These are phyloP conservation scores for Bertia moriformis DNA, from an alignment of 2,329 filamentous ascomycete genomes.

Conservation along the genomic window DNA sequence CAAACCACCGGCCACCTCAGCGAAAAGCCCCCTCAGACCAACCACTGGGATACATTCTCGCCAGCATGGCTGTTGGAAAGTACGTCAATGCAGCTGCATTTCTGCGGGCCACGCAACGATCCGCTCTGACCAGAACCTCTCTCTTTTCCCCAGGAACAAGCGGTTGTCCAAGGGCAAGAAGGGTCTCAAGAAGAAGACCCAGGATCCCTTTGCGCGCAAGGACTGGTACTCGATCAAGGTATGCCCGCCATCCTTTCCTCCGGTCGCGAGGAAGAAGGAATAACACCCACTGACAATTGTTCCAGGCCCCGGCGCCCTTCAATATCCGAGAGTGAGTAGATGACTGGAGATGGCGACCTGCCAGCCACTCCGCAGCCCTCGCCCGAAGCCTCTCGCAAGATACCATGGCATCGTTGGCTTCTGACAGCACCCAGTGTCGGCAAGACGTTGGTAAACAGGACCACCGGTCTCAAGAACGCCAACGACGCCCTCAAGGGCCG, in stretches of 20 bases:
- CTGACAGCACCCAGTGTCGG: slow-evolving; percentile 95
- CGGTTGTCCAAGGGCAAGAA: slow-evolving; percentile 99
- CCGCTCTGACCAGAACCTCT: slow-evolving; percentile 6
- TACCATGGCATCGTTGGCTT: too few species aligned
- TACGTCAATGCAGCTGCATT: slow-evolving; percentile 17
- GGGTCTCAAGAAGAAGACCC: slow-evolving; percentile 98
- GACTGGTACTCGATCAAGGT: slow-evolving; percentile 98
- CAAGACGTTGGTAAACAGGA: slow-evolving; percentile 98
- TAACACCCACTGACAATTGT: slow-evolving; percentile 8
- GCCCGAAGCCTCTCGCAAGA: slow-evolving; percentile 5
- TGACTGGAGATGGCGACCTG: too few species aligned
- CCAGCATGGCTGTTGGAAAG: slow-evolving; percentile 42
- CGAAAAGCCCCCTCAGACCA: too few species aligned
- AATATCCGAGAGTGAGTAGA: slow-evolving; percentile 91
- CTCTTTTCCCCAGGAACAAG: slow-evolving; percentile 64
- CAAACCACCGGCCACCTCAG: too few species aligned
- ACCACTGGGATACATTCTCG: too few species aligned
- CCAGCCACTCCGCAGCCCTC: slow-evolving; percentile 9
- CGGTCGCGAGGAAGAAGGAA: background rate
- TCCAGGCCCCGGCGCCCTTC: slow-evolving; percentile 83
- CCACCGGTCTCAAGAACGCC: slow-evolving; percentile 98
- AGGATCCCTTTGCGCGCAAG: slow-evolving; percentile 95
- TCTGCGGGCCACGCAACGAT: slow-evolving; percentile 3
- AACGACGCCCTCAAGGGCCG: slow-evolving; percentile 98
- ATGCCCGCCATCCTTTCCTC: slow-evolving; percentile 12